Percentiles rank a stretch among this genome's conserved stretches.
These are phyloP conservation scores for Moricandia arvensis DNA, from an alignment of 345 rosid genomes.

Conservation along the genomic window DNA sequence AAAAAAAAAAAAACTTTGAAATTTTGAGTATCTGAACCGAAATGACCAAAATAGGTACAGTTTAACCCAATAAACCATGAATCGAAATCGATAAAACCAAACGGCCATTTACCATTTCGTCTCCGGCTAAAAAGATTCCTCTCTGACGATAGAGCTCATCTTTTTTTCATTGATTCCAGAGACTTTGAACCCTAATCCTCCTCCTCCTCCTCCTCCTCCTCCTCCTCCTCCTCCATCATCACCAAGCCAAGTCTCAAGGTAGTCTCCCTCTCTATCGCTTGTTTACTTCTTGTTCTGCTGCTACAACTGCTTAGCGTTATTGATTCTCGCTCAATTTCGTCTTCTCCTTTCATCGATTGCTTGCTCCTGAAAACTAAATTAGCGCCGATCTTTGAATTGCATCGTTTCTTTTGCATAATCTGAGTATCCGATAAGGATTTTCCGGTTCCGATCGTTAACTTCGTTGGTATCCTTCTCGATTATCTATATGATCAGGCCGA, in stretches of 20 bases:
- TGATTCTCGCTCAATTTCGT: not conserved
- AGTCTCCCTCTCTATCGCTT: not conserved
- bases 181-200: conserved; percentile 1
- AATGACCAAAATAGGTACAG: too few relatives aligned
- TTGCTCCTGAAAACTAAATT: not conserved
- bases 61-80: too few relatives aligned
- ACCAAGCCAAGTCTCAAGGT: too few relatives aligned
- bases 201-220: too few relatives aligned
- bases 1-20: too few relatives aligned
- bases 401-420: not conserved
- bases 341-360: conserved; percentile 11
- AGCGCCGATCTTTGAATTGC: conserved; percentile 20
- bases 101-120: not conserved
- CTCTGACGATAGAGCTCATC: not conserved
- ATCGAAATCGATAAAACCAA: too few relatives aligned
- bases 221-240: conserved; percentile 20
- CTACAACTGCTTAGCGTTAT: not conserved
- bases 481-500: not conserved
- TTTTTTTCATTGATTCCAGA: not conserved
- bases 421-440: conserved; percentile 4
- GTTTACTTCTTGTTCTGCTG: too few relatives aligned
- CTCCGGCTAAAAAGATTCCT: too few relatives aligned
- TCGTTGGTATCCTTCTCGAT: not conserved
- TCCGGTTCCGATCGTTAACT: not conserved
- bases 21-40: too few relatives aligned